Evolutionary conservation across 495 filamentous ascomycete genomes (phyloP), one percentile per base, ranked within the genome.

Genomic region (Cladorrhinum samala): DNA sequence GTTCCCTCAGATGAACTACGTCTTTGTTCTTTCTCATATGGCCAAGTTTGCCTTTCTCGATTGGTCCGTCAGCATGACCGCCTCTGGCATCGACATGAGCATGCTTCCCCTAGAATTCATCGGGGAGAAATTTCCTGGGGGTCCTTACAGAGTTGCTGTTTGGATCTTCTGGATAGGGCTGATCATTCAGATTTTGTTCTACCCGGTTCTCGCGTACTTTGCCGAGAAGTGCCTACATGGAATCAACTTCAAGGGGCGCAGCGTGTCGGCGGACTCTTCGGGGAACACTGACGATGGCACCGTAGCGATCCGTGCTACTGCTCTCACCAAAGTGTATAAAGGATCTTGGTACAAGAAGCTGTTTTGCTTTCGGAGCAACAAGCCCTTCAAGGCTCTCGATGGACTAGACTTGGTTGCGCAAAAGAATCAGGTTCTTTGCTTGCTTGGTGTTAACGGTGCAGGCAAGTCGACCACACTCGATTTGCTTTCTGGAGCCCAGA

Each of bases 381-480:
- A 81, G 16, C 75, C 74, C 2, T 84, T 91, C 1, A 63, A 80
- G 20, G 89, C 89, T 0, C 88, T 94, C 11, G 69, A 86, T 46
- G 59, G 77, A 21, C 66, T 94, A 16, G 76, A 77, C 11, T 67
- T 94, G 17, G 70, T 72, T 23, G 80, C 86, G 13, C 70, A 79
- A 13, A 79, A 81, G 53, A 86, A 87, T 2, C 81, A 91, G 55
- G 89, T 94, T 24, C 73, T 86, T 57, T 85, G 88, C 5, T 71
- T 94, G 1, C 75, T 94, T 2, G 88, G 89, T 14, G 86, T 87
- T 1, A 94, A 94, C 63, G 89, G 89, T 37, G 84, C 81, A 42
- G 89, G 89, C 43, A 93, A 94, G 63, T 85, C 81, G 43, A 95
- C 89, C 0, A 91, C 89, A 0, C 74, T 95, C 3, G 87, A 95